Conservation (phyloP, 805 yeast species). For the Isabelozyma pseudorhagii region DNA sequence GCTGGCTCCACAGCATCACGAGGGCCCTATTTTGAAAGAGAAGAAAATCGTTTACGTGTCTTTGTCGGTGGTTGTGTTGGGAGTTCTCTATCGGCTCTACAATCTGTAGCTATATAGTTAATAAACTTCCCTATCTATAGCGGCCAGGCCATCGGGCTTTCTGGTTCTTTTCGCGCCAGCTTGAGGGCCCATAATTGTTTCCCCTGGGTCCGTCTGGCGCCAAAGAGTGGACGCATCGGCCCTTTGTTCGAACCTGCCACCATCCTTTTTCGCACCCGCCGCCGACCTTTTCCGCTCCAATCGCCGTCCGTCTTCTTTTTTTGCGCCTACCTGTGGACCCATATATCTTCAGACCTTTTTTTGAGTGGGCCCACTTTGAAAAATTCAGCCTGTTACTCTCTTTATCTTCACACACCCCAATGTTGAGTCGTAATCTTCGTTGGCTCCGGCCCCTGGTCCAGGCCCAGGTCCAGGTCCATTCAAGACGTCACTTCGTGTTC, state of each 20-base stretch:
- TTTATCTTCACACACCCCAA: not conserved
- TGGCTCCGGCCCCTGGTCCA: not conserved
- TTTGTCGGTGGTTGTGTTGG: not conserved
- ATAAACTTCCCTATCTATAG: not conserved
- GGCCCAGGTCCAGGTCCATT: not conserved
- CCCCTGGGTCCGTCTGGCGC: too few relatives aligned
- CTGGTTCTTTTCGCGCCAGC: too few relatives aligned
- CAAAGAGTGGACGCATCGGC: too few relatives aligned
- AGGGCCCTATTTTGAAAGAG: not conserved
- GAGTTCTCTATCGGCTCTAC: not conserved
- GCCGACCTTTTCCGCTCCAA: too few relatives aligned
- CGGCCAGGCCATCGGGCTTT: too few relatives aligned
- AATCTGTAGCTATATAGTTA: not conserved
- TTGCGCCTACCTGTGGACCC: too few relatives aligned
- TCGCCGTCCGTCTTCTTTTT: too few relatives aligned
- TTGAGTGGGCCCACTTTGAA: not conserved
- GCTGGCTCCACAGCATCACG: too few relatives aligned
- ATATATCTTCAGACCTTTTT: too few relatives aligned
- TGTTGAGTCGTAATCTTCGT: not conserved
- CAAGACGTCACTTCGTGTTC: slow-evolving; percentile 5
- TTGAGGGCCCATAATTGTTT: too few relatives aligned
- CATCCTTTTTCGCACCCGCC: too few relatives aligned
- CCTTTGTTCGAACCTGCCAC: too few relatives aligned
- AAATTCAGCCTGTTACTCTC: not conserved
- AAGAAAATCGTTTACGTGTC: not conserved